Conservation (phyloP, 495 filamentous ascomycete species). For the Penicillium riverlandense region DNA sequence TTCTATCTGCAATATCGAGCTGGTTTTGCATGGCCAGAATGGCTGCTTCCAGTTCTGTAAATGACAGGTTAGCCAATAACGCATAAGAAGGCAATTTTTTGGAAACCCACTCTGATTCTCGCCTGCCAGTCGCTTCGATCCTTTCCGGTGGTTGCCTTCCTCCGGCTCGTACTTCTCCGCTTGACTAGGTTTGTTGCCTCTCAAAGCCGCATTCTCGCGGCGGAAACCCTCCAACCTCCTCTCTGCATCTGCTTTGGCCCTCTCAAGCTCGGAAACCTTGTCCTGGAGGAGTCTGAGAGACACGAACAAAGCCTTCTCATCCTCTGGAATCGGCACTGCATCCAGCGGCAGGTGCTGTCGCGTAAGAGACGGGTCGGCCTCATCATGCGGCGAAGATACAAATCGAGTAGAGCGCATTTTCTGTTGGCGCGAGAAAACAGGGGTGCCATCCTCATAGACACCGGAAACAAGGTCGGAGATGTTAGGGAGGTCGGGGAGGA, state of each 20-base stretch:
- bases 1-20: conserved; percentile 52
- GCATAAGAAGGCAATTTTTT: no score
- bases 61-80: conserved; percentile 1
- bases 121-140: conserved; percentile 28
- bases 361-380: conserved; percentile 28
- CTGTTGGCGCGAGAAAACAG: conserved; percentile 48
- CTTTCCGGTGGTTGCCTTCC: conserved; percentile 27
- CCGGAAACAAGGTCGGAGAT: conserved; percentile 67
- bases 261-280: conserved; percentile 55
- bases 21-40: conserved; percentile 50
- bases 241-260: conserved; percentile 50
- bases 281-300: conserved; percentile 61
- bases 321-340: conserved; percentile 57
- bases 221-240: conserved; percentile 48
- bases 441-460: conserved; percentile 58
- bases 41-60: conserved; percentile 49
- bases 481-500: conserved; percentile 62
- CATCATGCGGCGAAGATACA: conserved; percentile 37
- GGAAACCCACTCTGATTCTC: conserved; percentile 50
- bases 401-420: conserved; percentile 51
- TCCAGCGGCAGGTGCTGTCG: conserved; percentile 47
- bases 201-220: conserved; percentile 49
- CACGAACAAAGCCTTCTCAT: conserved; percentile 64
- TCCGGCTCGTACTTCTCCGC: conserved; percentile 36
- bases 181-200: conserved; percentile 35